Evolutionary conservation across 768 basidiomycete genomes (phyloP).

Genomic region (Trametes cubensis): DNA sequence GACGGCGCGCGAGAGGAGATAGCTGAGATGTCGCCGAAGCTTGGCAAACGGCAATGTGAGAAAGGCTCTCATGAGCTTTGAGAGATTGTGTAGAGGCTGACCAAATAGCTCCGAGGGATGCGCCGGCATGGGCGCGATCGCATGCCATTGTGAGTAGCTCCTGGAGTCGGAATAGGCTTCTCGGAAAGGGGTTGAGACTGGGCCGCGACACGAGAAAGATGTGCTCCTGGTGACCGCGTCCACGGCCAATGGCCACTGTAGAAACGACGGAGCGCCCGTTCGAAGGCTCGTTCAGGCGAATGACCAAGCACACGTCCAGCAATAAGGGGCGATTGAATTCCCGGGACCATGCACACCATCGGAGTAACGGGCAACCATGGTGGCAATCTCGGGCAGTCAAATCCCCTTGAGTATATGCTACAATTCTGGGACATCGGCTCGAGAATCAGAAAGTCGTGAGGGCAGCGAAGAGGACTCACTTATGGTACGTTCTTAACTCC

Average conservation of each 20-base stretch:
- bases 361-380: too few relatives aligned
- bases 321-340: too few relatives aligned
- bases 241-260: too few relatives aligned
- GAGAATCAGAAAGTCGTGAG: conserved; percentile 2
- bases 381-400: neutral
- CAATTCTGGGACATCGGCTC: neutral
- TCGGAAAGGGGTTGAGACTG: too few relatives aligned
- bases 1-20: neutral
- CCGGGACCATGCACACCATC: too few relatives aligned
- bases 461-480: neutral
- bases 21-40: conserved; percentile 8
- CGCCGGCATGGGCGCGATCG: neutral
- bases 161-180: too few relatives aligned
- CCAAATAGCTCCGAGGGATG: conserved; percentile 1
- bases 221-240: too few relatives aligned
- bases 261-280: too few relatives aligned
- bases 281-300: too few relatives aligned
- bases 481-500: neutral
- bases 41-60: conserved; percentile 5
- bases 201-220: too few relatives aligned
- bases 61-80: conserved; percentile 12
- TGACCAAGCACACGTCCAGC: too few relatives aligned
- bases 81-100: neutral
- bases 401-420: too few relatives aligned
- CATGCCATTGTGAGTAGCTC: neutral